Base-by-base conservation (phyloP, 108 stramenopile species). In the Fragilariopsis cylindrus region DNA sequence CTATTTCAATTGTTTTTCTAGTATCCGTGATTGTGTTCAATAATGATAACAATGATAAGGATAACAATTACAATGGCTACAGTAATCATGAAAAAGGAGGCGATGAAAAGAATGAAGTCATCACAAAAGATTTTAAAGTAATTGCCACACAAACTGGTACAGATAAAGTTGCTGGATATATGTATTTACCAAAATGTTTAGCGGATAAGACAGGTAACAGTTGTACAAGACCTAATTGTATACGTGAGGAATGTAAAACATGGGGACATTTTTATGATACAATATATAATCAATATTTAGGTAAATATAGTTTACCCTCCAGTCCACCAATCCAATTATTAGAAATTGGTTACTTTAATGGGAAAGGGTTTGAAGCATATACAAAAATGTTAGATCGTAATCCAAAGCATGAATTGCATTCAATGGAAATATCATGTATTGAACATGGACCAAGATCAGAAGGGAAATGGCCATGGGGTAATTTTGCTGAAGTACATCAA, bases 401-500 rank as follows among this genome's bases (percentile, higher is more conserved):
- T 79, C 48, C 4, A 52, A 19, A 50, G 9, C 84, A 79, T 44
- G 84, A 88, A 56, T 48, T 55, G n/a, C 87, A 88, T 52, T 70
- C 72, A 3, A 78, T 88, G 52, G 87, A 88, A 64, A 84, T 85
- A 52, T 49, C 82, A 11, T 88, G 87, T 63, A 70, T 85, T 12
- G 76, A 69, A 46, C 39, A 48, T 2, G 87, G 87, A 12, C 84
- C 84, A 12, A 57, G 82, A 16, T 15, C 63, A 1, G 87, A 88
- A 52, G 82, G 82, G 4, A 88, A 88, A 48, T 88, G 87, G 87
- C 87, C 87, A n/a, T 86, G 79, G 76, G 87, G 76, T 5, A 88
- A 85, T 47, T 85, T 83, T 76, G 87, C 87, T 0, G 71, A 65
- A 8, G 73, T 81, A 15, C 77, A 77, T 53, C 47, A 42, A 39